phyloP scores from a whole-genome alignment of 192 early-diverging fungal genomes.

The Obelidium mucronatum region DNA sequence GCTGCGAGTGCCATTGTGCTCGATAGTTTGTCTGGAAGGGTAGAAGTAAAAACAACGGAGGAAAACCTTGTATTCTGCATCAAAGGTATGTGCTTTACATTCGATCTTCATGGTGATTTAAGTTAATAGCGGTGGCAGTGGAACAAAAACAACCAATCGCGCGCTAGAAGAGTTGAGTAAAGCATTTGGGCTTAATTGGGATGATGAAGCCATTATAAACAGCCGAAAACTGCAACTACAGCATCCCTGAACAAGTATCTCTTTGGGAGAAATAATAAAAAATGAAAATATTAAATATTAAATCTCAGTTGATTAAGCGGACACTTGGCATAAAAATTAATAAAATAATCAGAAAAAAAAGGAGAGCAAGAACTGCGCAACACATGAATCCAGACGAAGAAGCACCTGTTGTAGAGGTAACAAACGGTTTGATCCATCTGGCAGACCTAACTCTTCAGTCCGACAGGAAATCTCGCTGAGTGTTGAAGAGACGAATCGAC shows the following conservation, averaged over 20 bases:
- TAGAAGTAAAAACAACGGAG: constrained; percentile 20
- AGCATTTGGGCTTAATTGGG: constrained; percentile 17
- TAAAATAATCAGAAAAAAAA: too few species aligned
- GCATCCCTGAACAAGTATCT: not conserved
- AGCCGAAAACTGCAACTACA: not conserved
- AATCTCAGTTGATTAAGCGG: too few species aligned
- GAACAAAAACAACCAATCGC: constrained; percentile 26
- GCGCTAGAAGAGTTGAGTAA: constrained; percentile 30
- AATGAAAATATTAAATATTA: too few species aligned
- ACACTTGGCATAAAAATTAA: too few species aligned
- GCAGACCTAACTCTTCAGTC: too few species aligned
- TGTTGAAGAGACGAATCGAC: constrained; percentile 59
- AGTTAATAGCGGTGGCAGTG: not conserved
- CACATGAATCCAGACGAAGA: not conserved
- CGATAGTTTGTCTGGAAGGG: not conserved
- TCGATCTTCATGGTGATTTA: not conserved
- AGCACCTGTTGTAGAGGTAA: constrained; percentile 4
- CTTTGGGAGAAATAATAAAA: constrained; percentile 5
- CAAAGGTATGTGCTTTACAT: constrained; percentile 27
- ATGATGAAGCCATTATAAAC: not conserved
- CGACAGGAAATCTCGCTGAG: constrained; percentile 44
- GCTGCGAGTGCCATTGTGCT: constrained; percentile 6
- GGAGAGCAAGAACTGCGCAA: too few species aligned
- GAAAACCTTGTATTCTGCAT: constrained; percentile 35
- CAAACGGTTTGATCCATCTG: not conserved